phyloP scores from a whole-genome alignment of 2,329 filamentous ascomycete genomes.

The Epichloe aotearoae region DNA sequence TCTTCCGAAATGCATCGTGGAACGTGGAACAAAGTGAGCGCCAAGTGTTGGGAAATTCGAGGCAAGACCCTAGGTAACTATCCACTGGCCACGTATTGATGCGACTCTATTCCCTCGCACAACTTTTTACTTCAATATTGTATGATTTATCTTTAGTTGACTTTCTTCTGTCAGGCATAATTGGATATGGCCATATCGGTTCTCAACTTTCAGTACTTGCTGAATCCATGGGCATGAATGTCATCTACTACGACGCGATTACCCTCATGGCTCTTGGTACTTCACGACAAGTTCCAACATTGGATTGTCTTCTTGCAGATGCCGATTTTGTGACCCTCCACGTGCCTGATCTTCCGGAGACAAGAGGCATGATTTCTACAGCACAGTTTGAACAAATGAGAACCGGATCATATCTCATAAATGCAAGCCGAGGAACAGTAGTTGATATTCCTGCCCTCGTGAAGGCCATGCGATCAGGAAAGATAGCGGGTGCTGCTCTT shows the following conservation, averaged over 20 bases:
- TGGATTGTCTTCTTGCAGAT: constrained; percentile 62
- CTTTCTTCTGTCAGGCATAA: constrained; percentile 48
- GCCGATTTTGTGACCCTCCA: constrained; percentile 92
- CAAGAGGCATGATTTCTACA: constrained; percentile 79
- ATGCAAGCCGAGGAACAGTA: constrained; percentile 85
- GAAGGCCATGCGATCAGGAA: constrained; percentile 71
- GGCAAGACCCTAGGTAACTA: constrained; percentile 79
- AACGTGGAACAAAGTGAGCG: constrained; percentile 96
- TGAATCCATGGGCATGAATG: constrained; percentile 94
- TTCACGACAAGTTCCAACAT: constrained; percentile 64
- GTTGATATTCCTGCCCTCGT: constrained; percentile 90
- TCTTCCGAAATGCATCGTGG: constrained; percentile 89
- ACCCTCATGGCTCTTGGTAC: constrained; percentile 92
- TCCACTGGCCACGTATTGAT: neutral
- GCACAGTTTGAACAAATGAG: constrained; percentile 81
- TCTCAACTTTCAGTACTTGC: constrained; percentile 90
- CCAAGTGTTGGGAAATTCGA: constrained; percentile 93
- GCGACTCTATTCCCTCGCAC: neutral
- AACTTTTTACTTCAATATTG: neutral
- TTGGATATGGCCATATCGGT: constrained; percentile 96
- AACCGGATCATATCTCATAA: constrained; percentile 84
- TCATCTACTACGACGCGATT: constrained; percentile 93
- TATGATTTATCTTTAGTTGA: neutral
- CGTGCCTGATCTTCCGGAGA: constrained; percentile 87
- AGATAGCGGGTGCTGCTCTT: constrained; percentile 85